Conservation (phyloP, 1,284 basidiomycete species). For the Rhizoctonia solani region DNA sequence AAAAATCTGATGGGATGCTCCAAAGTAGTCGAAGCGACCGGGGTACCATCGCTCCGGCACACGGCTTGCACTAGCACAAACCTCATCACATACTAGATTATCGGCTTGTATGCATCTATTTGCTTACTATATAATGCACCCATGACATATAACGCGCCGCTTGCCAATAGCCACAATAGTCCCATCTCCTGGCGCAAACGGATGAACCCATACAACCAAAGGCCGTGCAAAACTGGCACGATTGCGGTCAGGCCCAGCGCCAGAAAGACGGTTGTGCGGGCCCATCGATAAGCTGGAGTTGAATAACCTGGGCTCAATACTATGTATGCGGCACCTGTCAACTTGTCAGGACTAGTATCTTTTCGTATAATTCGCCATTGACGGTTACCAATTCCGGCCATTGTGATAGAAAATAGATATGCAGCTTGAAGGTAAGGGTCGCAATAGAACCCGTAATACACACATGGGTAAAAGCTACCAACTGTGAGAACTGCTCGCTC, state of each 20-base stretch:
- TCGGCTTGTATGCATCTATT: too few species aligned
- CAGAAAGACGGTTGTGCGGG: conserved; percentile 81
- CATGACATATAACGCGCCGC: conserved; percentile 71
- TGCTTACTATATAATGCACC: conserved; percentile 87
- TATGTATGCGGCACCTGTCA: conserved; percentile 68
- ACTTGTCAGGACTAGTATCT: conserved; percentile 3
- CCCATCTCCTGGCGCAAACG: conserved; percentile 66
- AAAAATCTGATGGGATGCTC: conserved; percentile 85
- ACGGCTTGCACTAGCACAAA: conserved; percentile 66
- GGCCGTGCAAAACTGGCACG: conserved; percentile 70
- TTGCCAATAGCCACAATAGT: conserved; percentile 66
- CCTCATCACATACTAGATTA: conserved; percentile 36
- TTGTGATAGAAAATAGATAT: conserved; percentile 59
- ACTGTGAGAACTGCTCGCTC: conserved; percentile 60
- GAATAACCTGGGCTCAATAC: conserved; percentile 81
- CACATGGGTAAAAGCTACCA: conserved; percentile 66
- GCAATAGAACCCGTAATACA: conserved; percentile 76
- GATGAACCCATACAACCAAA: conserved; percentile 60
- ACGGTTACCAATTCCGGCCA: conserved; percentile 63
- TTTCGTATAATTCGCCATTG: conserved; percentile 37
- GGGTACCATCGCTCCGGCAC: conserved; percentile 80
- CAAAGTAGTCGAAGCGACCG: conserved; percentile 79
- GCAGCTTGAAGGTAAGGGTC: conserved; percentile 55
- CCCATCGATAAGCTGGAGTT: conserved; percentile 73
- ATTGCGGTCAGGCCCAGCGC: conserved; percentile 75